These are phyloP conservation scores for Cornus kousa DNA, from an alignment of 148 eudicot genomes.

Conservation along the genomic window DNA sequence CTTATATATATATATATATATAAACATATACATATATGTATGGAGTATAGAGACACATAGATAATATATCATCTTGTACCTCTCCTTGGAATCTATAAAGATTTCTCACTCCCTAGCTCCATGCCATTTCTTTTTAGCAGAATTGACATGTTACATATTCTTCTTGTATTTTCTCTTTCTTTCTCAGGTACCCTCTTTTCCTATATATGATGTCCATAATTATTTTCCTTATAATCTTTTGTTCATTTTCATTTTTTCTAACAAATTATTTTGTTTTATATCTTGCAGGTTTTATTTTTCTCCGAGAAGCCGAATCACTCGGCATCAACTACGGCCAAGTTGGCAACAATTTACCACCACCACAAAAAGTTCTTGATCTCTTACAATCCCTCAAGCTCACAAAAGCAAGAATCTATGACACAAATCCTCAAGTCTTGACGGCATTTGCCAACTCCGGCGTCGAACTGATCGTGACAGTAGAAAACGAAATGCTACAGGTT, in stretches of 20 bases:
- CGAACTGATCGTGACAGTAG: conserved; percentile 69
- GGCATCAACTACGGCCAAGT: conserved; percentile 86
- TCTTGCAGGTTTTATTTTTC: background rate
- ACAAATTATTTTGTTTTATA: background rate
- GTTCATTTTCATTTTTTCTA: background rate
- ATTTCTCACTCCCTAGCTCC: conserved; percentile 14
- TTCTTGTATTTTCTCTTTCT: conserved; percentile 19
- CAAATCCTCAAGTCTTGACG: conserved; percentile 56
- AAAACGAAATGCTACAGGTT: conserved; percentile 47
- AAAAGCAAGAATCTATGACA: conserved; percentile 78
- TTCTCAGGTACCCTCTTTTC: conserved; percentile 31
- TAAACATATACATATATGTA: conserved; percentile 6
- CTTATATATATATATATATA: conserved; percentile 2
- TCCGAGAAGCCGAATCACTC: conserved; percentile 32
- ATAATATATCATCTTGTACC: background rate
- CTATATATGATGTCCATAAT: background rate
- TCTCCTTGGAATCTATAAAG: background rate
- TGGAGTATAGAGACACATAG: background rate
- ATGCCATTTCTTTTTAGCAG: conserved; percentile 17
- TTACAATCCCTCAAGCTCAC: conserved; percentile 41
- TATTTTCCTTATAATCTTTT: background rate
- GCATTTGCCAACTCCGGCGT: conserved; percentile 65
- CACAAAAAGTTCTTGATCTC: conserved; percentile 44
- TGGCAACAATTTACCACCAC: conserved; percentile 67
- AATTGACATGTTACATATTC: conserved; percentile 16